A percentile compares a stretch with the other conserved stretches of the same genome.
Conservation (phyloP, 306 rosid genomes). For the Dalbergia cochinchinensis region DNA sequence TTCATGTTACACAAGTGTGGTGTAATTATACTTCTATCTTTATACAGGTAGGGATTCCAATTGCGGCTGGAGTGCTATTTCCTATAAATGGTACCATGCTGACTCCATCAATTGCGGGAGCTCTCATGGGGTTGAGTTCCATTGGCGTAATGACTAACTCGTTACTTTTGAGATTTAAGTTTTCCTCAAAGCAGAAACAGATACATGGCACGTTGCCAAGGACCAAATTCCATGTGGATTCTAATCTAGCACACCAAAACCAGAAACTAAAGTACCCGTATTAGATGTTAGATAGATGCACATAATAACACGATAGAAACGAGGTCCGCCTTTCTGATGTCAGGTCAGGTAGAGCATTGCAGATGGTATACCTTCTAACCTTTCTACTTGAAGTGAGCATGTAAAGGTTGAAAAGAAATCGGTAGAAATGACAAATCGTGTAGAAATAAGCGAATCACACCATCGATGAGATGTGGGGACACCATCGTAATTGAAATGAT, state of each 20-base stretch:
- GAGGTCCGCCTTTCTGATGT: neutral
- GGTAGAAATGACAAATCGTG: neutral
- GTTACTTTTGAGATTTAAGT: slow-evolving; percentile 74
- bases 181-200: slow-evolving; percentile 67
- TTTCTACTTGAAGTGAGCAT: slow-evolving; percentile 24
- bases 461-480: slow-evolving; percentile 5
- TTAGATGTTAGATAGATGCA: slow-evolving; percentile 49
- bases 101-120: slow-evolving; percentile 98
- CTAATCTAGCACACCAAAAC: slow-evolving; percentile 48
- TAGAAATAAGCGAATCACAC: slow-evolving; percentile 10
- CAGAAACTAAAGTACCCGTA: slow-evolving; percentile 43
- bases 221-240: slow-evolving; percentile 35
- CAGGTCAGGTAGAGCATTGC: slow-evolving; percentile 18
- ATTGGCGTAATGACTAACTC: slow-evolving; percentile 92
- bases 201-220: slow-evolving; percentile 45
- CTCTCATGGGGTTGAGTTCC: slow-evolving; percentile 93
- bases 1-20: slow-evolving; percentile 15
- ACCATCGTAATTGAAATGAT: slow-evolving; percentile 13
- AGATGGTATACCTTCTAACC: slow-evolving; percentile 15
- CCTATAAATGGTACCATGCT: slow-evolving; percentile 85
- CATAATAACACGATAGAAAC: neutral
- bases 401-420: slow-evolving; percentile 26
- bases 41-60: slow-evolving; percentile 92
- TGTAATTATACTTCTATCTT: slow-evolving; percentile 37
- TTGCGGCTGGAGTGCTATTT: slow-evolving; percentile 91